These are phyloP conservation scores for Deinandra increscens DNA, from an alignment of 129 eudicot species.

Conservation along the genomic window DNA sequence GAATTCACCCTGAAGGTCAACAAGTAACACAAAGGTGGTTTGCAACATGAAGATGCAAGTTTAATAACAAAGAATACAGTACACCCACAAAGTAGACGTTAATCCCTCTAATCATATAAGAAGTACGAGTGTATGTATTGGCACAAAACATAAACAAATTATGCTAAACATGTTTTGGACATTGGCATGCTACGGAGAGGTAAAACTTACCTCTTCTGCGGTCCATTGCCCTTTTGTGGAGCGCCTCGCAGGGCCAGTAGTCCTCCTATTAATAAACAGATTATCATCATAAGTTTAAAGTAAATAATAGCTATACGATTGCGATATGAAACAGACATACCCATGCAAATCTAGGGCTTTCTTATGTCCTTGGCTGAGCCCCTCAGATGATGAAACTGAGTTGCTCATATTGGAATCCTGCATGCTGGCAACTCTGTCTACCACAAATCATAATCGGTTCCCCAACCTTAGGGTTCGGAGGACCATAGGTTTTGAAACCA, in stretches of 20 bases:
- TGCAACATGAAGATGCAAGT: neutral
- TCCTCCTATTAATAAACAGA: constrained; percentile 43
- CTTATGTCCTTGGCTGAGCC: constrained; percentile 30
- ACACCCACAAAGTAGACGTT: neutral
- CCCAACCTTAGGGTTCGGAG: neutral
- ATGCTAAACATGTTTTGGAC: neutral
- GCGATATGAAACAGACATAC: constrained; percentile 34
- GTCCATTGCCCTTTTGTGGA: constrained; percentile 96
- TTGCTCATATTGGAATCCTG: constrained; percentile 44
- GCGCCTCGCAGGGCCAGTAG: constrained; percentile 82
- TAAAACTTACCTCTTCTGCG: constrained; percentile 53
- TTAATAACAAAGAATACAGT: neutral
- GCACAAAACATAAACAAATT: neutral
- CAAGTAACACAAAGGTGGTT: neutral
- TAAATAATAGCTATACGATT: too few relatives aligned
- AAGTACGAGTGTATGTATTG: neutral
- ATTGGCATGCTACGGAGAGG: too few relatives aligned
- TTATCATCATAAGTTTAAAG: neutral
- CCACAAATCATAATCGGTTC: neutral
- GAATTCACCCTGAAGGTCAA: too few relatives aligned
- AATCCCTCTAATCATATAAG: too few relatives aligned
- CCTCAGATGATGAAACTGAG: constrained; percentile 38
- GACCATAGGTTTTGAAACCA: neutral
- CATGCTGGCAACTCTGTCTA: neutral
- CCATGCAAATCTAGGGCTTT: constrained; percentile 55